Conservation (phyloP, 257 asterid genomes). For the Euphrasia confusa region DNA sequence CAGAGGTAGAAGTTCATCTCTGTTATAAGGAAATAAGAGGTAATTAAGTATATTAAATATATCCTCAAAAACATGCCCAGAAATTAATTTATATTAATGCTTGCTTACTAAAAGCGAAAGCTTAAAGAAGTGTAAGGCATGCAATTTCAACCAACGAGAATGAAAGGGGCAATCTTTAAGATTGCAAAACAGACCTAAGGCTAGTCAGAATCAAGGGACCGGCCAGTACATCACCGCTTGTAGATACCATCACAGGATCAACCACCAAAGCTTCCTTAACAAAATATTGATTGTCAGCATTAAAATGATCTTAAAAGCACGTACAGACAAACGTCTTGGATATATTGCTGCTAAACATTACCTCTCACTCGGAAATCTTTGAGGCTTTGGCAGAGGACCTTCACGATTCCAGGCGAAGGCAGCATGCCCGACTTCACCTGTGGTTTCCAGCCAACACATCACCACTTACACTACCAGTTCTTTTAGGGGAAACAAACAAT, state of each 20-base stretch:
- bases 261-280: constrained; percentile 86
- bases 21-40: constrained; percentile 26
- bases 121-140: constrained; percentile 1
- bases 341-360: constrained; percentile 23
- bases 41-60: neutral
- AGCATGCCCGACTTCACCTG: constrained; percentile 99
- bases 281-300: constrained; percentile 30
- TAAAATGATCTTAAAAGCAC: neutral
- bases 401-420: constrained; percentile 72
- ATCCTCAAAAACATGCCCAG: neutral
- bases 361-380: constrained; percentile 71
- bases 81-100: neutral
- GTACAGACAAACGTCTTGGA: neutral
- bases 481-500: neutral
- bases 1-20: constrained; percentile 89
- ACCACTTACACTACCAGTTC: neutral
- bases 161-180: no score
- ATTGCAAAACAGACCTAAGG: constrained; percentile 65
- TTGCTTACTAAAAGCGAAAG: constrained; percentile 3
- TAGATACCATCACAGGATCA: constrained; percentile 98
- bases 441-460: constrained; percentile 31
- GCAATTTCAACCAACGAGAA: no score
- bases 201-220: constrained; percentile 59
- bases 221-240: constrained; percentile 81
- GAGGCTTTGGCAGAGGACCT: constrained; percentile 63